Percentiles rank a stretch among this genome's conserved stretches.
phyloP scores from a whole-genome alignment of 768 basidiomycete species.

The Flagelloscypha sp. region DNA sequence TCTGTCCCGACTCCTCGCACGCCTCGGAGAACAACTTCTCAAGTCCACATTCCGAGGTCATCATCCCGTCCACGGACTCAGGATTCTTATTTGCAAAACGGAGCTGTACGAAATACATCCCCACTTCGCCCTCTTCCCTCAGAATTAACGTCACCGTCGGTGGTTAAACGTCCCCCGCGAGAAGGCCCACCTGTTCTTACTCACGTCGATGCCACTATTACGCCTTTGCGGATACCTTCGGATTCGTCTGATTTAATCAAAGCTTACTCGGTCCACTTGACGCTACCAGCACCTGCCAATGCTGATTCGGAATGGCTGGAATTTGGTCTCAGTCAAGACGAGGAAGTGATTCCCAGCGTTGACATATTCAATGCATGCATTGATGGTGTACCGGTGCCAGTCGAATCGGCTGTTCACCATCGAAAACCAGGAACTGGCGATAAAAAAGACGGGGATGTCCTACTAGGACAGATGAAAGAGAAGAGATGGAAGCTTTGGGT shows the following conservation, averaged over 20 bases:
- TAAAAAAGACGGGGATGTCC: constrained; percentile 26
- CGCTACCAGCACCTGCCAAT: constrained; percentile 47
- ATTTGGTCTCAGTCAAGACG: constrained; percentile 51
- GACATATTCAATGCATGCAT: constrained; percentile 53
- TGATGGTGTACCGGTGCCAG: constrained; percentile 56
- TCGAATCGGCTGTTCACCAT: constrained; percentile 41
- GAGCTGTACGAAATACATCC: too few relatives aligned
- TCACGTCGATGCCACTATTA: constrained; percentile 45
- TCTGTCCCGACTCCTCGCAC: too few relatives aligned
- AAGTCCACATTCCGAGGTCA: too few relatives aligned
- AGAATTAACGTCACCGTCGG: constrained; percentile 10
- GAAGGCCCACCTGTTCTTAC: constrained; percentile 58
- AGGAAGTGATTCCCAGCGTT: constrained; percentile 31
- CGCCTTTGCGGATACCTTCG: constrained; percentile 31
- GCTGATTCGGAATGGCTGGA: constrained; percentile 67
- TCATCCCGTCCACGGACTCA: too few relatives aligned
- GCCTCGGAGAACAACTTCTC: too few relatives aligned
- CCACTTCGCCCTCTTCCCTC: constrained; percentile 16
- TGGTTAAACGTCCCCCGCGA: constrained; percentile 26
- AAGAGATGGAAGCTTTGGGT: constrained; percentile 63
- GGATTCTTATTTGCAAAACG: too few relatives aligned
- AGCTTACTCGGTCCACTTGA: constrained; percentile 53
- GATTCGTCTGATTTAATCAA: constrained; percentile 22
- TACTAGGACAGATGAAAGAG: constrained; percentile 45
- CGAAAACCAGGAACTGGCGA: constrained; percentile 26